Evolutionary conservation across 108 stramenopile genomes (phyloP).

Genomic region (Fragilariopsis cylindrus): DNA sequence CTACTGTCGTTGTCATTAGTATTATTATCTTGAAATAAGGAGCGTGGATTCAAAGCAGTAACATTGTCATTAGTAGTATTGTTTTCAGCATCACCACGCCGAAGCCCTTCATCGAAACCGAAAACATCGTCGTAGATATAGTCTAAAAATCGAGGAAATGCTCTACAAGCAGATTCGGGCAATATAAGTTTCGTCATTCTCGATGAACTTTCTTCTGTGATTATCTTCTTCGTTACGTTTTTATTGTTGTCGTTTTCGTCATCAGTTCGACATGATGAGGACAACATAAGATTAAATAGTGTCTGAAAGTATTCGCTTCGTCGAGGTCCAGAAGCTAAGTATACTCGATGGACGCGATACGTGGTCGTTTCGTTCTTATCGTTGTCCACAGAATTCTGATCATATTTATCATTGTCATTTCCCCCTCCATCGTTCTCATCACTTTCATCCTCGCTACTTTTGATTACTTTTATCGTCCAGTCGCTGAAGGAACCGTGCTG

Average conservation of each 20-base stretch:
- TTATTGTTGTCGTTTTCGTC: too few relatives aligned
- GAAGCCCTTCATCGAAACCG: neutral
- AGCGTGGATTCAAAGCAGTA: too few relatives aligned
- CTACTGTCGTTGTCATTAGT: neutral
- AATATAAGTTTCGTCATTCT: slow-evolving; percentile 22
- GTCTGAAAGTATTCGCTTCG: slow-evolving; percentile 41
- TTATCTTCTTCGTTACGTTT: neutral
- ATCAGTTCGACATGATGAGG: too few relatives aligned
- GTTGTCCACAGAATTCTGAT: neutral
- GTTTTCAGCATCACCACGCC: too few relatives aligned
- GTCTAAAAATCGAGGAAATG: slow-evolving; percentile 41
- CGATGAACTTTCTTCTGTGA: slow-evolving; percentile 4
- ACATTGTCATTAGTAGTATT: too few relatives aligned
- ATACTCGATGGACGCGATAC: slow-evolving; percentile 34
- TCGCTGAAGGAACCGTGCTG: slow-evolving; percentile 41
- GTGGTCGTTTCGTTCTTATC: neutral
- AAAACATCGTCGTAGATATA: slow-evolving; percentile 12
- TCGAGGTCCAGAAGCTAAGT: slow-evolving; percentile 38
- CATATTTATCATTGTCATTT: neutral
- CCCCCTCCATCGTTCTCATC: neutral
- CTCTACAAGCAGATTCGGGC: slow-evolving; percentile 16
- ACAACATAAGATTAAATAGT: slow-evolving; percentile 11
- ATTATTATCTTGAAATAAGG: too few relatives aligned
- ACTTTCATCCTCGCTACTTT: neutral
- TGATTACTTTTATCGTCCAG: slow-evolving; percentile 37